phyloP scores from a whole-genome alignment of 768 basidiomycete species.

The Calocera cornea region DNA sequence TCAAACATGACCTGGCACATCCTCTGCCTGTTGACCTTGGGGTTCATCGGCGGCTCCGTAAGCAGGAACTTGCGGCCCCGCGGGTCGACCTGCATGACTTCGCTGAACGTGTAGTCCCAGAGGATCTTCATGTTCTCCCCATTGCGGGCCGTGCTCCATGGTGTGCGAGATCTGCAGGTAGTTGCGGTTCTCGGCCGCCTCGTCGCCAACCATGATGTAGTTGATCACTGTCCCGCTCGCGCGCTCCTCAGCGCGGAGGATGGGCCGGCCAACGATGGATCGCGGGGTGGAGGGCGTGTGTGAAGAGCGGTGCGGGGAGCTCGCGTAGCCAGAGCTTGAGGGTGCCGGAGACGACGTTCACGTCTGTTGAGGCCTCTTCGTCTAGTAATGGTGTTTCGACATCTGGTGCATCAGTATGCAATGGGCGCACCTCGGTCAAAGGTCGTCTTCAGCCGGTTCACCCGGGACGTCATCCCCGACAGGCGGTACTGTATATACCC shows the following conservation, averaged over 20 bases:
- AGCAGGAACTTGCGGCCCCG: slow-evolving; percentile 77
- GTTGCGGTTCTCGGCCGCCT: slow-evolving; percentile 84
- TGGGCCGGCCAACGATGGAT: slow-evolving; percentile 94
- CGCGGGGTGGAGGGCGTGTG: slow-evolving; percentile 68
- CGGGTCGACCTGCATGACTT: slow-evolving; percentile 84
- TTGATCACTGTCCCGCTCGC: slow-evolving; percentile 75
- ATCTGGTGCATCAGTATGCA: too few species aligned
- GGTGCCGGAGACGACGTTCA: slow-evolving; percentile 89
- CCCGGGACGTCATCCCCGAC: slow-evolving; percentile 80
- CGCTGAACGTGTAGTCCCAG: slow-evolving; percentile 97
- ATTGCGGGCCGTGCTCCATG: slow-evolving; percentile 94
- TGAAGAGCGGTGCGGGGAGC: slow-evolving; percentile 85
- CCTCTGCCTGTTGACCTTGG: slow-evolving; percentile 74
- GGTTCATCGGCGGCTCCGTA: slow-evolving; percentile 99
- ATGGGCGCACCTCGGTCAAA: slow-evolving; percentile 79
- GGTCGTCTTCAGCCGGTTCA: slow-evolving; percentile 64
- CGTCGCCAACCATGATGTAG: slow-evolving; percentile 97
- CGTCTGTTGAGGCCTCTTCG: slow-evolving; percentile 84
- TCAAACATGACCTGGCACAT: slow-evolving; percentile 99
- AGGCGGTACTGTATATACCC: slow-evolving; percentile 91
- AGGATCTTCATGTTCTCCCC: slow-evolving; percentile 99
- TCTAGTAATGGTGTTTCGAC: slow-evolving; percentile 77
- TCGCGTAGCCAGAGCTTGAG: slow-evolving; percentile 95
- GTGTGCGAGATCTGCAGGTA: slow-evolving; percentile 95
- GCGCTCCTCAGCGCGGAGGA: slow-evolving; percentile 93